These are phyloP conservation scores for Benincasa hispida DNA, from an alignment of 306 rosid genomes.

Conservation along the genomic window DNA sequence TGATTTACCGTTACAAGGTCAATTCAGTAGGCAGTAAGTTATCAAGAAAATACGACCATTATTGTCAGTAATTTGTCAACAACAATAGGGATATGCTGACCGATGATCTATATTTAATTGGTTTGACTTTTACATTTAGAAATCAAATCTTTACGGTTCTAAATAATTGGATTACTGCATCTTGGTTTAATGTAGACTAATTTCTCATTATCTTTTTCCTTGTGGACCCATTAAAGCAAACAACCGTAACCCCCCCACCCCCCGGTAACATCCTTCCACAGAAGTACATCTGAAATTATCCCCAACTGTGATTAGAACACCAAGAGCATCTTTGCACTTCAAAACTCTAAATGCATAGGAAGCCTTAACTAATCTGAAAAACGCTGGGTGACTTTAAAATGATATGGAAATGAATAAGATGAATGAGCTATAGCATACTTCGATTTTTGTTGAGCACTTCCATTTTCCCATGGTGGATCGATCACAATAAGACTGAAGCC, in stretches of 20 bases:
- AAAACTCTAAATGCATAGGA: neutral
- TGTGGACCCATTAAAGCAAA: neutral
- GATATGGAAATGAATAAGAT: neutral
- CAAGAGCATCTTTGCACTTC: neutral
- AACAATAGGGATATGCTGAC: neutral
- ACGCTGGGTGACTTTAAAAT: neutral
- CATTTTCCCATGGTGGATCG: slow-evolving; percentile 99
- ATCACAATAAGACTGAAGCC: slow-evolving; percentile 74
- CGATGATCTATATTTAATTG: neutral
- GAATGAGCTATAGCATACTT: slow-evolving; percentile 23
- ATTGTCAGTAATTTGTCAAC: neutral
- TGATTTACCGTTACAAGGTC: neutral
- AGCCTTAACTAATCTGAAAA: neutral
- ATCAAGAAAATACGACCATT: neutral
- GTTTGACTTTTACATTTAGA: neutral
- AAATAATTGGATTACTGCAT: neutral
- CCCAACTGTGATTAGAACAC: neutral
- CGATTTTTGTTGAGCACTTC: slow-evolving; percentile 71
- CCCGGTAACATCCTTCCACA: neutral
- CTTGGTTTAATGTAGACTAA: neutral
- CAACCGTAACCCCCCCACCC: neutral
- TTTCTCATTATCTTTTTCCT: neutral
- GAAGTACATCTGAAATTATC: neutral
- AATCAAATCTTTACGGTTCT: neutral
- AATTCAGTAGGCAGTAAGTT: neutral